Conservation (phyloP, 78 protist genomes). For the Dictyostelium purpureum region DNA sequence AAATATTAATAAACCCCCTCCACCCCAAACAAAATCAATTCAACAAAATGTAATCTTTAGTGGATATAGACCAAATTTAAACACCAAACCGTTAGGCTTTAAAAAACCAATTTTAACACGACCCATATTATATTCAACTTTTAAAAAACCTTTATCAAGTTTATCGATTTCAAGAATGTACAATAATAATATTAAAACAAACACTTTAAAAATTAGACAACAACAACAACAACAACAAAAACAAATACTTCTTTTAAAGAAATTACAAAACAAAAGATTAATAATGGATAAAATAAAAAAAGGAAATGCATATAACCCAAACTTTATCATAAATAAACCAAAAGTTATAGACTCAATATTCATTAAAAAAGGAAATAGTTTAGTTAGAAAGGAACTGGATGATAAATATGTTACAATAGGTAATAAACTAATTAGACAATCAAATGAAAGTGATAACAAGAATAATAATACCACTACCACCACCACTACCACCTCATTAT, state of each 20-base stretch:
- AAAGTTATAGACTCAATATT: constrained; percentile 34
- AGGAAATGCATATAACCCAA: too few relatives aligned
- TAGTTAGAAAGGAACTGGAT: constrained; percentile 26
- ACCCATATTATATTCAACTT: too few relatives aligned
- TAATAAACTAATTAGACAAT: constrained; percentile 20
- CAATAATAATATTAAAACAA: neutral
- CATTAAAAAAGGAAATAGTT: constrained; percentile 31
- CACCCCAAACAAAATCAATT: neutral
- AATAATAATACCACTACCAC: neutral
- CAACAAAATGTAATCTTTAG: neutral
- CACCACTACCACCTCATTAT: neutral
- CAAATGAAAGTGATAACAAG: too few relatives aligned
- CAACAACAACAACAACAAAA: neutral
- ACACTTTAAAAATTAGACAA: neutral
- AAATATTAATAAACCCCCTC: neutral
- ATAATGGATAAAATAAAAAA: neutral
- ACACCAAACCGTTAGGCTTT: neutral
- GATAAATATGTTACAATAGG: constrained; percentile 17
- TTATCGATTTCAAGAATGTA: neutral
- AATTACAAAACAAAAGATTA: too few relatives aligned
- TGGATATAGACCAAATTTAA: neutral
- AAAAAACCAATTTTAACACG: neutral
- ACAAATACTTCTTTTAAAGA: neutral
- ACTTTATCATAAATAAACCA: neutral
- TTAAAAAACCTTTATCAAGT: too few relatives aligned